These are phyloP conservation scores for Cercospora brassicicola DNA, from an alignment of 2,329 filamentous ascomycete species.

Conservation along the genomic window DNA sequence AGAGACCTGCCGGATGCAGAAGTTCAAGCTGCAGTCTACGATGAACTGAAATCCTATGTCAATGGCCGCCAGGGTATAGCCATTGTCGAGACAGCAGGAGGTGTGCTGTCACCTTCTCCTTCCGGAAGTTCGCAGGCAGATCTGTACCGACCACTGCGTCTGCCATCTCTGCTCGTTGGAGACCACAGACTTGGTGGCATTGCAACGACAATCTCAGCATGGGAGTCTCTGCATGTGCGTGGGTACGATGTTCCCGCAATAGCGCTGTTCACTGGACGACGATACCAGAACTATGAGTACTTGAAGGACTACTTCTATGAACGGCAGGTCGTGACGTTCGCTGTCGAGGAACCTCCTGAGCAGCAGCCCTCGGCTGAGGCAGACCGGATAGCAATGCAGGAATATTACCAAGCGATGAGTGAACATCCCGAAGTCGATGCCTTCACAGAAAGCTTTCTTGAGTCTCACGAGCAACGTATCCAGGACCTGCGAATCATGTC, in stretches of 20 bases:
- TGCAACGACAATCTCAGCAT: constrained; percentile 75
- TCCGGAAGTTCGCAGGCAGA: constrained; percentile 76
- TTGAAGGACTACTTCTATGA: constrained; percentile 66
- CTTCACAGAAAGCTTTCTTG: constrained; percentile 55
- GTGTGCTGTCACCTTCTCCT: constrained; percentile 75
- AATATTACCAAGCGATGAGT: constrained; percentile 61
- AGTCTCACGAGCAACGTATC: constrained; percentile 59
- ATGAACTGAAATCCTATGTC: constrained; percentile 47
- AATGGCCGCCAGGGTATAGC: constrained; percentile 55
- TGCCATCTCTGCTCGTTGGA: constrained; percentile 72
- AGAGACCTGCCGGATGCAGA: constrained; percentile 34
- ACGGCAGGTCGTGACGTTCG: constrained; percentile 58
- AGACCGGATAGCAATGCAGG: constrained; percentile 59
- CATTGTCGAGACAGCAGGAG: constrained; percentile 78
- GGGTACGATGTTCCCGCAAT: constrained; percentile 75
- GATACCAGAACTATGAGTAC: constrained; percentile 69
- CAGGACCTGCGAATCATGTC: constrained; percentile 62
- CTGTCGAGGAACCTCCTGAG: constrained; percentile 61
- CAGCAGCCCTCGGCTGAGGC: constrained; percentile 43
- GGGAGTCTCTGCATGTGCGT: constrained; percentile 72
- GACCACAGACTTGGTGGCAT: constrained; percentile 78
- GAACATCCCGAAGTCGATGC: constrained; percentile 43
- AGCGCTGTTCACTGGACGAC: constrained; percentile 65
- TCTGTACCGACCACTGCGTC: constrained; percentile 70
- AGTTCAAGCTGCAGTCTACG: constrained; percentile 45